Base-by-base conservation (phyloP, 495 filamentous ascomycete genomes). In the Immersiella caudata region DNA sequence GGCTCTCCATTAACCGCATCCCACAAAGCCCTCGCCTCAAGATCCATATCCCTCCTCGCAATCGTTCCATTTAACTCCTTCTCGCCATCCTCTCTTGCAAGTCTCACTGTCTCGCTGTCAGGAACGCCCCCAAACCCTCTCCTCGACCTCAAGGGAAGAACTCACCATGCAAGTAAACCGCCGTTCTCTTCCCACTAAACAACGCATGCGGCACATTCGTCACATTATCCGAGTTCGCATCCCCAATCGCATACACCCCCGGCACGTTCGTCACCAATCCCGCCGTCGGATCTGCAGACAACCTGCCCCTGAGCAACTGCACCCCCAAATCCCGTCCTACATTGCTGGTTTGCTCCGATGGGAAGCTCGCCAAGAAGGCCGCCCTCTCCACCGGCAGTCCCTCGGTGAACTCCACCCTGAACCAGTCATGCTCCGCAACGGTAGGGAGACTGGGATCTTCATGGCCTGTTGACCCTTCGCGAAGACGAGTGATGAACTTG, bases 141-240 rank as follows among this genome's bases (percentile, higher is more conserved):
- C 11, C 12, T 60, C 29, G 8, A 8, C 24, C 24, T 6, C 21
- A 24, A 68, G 18, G 24, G 12, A n/a, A 52, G 12, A 4, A 76
- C 82, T 73, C 69, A 87, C 85, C 83, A 72, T 88, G 86, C 24
- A 85, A 54, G 60, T 74, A 86, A 20, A 87, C 86, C 6, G 82
- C 84, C 8, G 85, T 81, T 51, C 83, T 73, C 79, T 87, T 88
- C 1, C 83, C 85, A 27, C 77, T 83, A 68, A 79, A 88, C 76
- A 88, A 81, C 1, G 86, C 86, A 65, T 88, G 86, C 0, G 86
- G 85, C 20, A 88, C 85, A 63, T 87, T 88, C 12, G 85, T 87
- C 46, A 80, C 79, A 29, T 82, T 83, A 40, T 88, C 86, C 12
- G 78, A 79, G 68, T 88, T 88, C 11, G 81, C 80, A 69, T 88